Conservation (phyloP, 768 basidiomycete genomes). For the Rubroboletus pulcherrimus region DNA sequence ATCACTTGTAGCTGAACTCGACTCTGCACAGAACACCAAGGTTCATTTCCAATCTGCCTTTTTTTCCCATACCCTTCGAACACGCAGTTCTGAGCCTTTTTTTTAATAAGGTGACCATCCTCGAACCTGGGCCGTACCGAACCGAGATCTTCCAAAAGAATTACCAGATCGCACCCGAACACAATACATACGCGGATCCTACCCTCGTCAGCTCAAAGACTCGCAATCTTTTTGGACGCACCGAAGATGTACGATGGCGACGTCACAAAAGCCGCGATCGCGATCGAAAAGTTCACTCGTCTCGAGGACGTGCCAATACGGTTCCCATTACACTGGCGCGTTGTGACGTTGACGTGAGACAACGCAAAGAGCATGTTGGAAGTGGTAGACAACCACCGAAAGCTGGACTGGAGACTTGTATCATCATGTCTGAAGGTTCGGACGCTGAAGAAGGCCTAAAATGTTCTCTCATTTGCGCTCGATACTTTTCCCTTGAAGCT, state of each 20-base stretch:
- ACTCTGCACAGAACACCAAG: neutral
- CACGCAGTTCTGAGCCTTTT: no score
- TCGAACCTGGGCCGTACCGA: neutral
- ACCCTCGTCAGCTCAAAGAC: neutral
- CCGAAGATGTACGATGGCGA: neutral
- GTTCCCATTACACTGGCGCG: neutral
- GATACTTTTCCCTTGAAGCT: neutral
- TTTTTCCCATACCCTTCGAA: no score
- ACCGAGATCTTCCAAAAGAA: neutral
- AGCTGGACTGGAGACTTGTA: constrained; percentile 7
- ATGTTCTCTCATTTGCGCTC: neutral
- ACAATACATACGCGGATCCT: neutral
- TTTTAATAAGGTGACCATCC: no score
- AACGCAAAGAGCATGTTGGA: constrained; percentile 3
- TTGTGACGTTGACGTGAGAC: neutral
- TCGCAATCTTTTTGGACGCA: neutral
- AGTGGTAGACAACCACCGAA: neutral
- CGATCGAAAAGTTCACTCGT: neutral
- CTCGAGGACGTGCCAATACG: constrained; percentile 1
- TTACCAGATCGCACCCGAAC: neutral
- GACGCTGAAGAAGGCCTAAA: neutral
- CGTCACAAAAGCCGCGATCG: neutral
- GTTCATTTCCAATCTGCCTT: neutral
- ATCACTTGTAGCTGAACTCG: neutral
- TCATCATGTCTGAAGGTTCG: neutral